These are phyloP conservation scores for Rubia yunnanensis DNA, from an alignment of 257 asterid species.

Conservation along the genomic window DNA sequence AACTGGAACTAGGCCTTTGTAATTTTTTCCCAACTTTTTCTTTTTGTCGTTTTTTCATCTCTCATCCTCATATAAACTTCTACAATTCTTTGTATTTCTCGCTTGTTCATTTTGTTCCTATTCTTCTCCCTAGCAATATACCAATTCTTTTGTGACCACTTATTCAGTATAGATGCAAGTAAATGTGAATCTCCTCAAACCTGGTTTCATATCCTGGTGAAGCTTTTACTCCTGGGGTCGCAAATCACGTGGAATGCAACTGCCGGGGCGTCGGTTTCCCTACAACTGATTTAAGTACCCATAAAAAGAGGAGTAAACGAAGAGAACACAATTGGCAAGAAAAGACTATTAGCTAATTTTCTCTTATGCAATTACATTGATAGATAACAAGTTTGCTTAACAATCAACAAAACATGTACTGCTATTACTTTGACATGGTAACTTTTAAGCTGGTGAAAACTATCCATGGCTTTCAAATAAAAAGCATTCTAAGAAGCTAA, in stretches of 20 bases:
- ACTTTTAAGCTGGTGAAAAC: background rate
- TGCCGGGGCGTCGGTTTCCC: background rate
- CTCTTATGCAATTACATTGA: too few relatives aligned
- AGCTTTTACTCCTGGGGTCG: background rate
- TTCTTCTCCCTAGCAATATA: conserved; percentile 1
- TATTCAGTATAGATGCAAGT: too few relatives aligned
- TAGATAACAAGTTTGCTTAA: background rate
- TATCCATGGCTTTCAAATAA: background rate
- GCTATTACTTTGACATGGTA: background rate
- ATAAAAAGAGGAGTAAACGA: background rate
- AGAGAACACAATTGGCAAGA: background rate
- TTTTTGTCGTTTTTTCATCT: background rate
- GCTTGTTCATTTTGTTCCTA: background rate
- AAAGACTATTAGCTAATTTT: background rate
- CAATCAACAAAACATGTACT: too few relatives aligned
- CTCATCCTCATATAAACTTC: background rate
- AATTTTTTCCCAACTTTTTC: conserved; percentile 2
- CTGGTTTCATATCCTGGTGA: background rate
- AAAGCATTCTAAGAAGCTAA: background rate
- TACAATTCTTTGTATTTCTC: conserved; percentile 18
- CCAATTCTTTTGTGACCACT: conserved; percentile 1
- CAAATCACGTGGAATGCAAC: background rate
- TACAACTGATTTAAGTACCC: background rate
- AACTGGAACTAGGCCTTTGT: background rate
- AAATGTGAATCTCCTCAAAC: too few relatives aligned